A percentile compares a stretch with the other conserved stretches of the same genome.
phyloP scores from a whole-genome alignment of 208 protist species.

The Leishmania tarentolae region DNA sequence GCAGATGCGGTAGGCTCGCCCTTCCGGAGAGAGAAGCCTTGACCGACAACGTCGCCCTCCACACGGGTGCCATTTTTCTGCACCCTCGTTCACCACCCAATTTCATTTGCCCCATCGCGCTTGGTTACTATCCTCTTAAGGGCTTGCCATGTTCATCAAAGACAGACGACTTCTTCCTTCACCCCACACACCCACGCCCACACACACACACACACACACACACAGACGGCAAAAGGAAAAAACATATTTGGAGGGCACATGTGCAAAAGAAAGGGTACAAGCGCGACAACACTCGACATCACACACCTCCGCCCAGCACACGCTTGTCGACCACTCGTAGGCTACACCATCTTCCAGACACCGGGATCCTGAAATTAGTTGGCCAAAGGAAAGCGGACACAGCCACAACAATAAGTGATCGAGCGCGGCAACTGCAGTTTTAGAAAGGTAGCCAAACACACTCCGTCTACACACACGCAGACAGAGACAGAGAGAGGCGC shows the following conservation, averaged over 20 bases:
- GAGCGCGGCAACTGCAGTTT: too few species aligned
- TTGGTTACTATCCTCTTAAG: not conserved
- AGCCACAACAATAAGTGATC: too few species aligned
- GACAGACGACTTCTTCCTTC: not conserved
- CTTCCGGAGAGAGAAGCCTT: not conserved
- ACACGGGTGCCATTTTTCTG: not conserved
- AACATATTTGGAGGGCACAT: not conserved
- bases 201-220: slow-evolving; percentile 8
- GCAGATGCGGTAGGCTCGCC: not conserved
- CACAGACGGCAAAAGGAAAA: not conserved
- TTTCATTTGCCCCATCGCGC: not conserved
- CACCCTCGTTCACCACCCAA: not conserved
- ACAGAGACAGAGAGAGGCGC: not conserved
- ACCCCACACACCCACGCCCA: not conserved
- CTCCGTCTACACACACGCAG: not conserved
- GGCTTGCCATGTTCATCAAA: not conserved
- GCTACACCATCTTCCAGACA: not conserved
- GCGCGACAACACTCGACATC: too few species aligned
- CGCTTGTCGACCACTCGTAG: not conserved
- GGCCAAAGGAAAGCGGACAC: too few species aligned
- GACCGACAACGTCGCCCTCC: not conserved
- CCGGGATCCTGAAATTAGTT: not conserved
- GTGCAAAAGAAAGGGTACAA: not conserved
- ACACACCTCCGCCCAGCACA: too few species aligned
- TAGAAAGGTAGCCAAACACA: not conserved